phyloP scores from a whole-genome alignment of 2,329 filamentous ascomycete genomes.

The Didymella exigua region DNA sequence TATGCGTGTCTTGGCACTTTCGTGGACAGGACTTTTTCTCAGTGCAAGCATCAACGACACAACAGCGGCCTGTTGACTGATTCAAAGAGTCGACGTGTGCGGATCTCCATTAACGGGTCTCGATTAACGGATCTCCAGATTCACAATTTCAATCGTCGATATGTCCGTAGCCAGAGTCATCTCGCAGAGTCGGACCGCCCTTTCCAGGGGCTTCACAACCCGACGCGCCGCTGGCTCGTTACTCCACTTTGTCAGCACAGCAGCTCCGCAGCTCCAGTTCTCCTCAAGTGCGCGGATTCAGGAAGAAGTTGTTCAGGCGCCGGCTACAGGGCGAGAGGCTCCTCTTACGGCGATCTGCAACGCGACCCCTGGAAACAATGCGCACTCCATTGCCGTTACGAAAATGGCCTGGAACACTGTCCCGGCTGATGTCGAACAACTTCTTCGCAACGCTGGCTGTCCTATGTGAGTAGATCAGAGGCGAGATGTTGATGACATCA shows the following conservation, averaged over 20 bases:
- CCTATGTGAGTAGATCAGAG: conserved; percentile 24
- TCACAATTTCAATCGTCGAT: not conserved
- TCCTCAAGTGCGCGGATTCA: conserved; percentile 12
- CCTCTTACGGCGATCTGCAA: conserved; percentile 5
- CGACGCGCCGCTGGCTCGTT: conserved; percentile 19
- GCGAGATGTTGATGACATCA: not conserved
- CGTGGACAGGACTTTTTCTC: not conserved
- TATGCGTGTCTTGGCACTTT: not conserved
- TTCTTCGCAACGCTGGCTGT: conserved; percentile 22
- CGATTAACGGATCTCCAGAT: not conserved
- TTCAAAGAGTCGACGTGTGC: not conserved
- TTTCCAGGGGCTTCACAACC: conserved; percentile 18
- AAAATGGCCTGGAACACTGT: conserved; percentile 14
- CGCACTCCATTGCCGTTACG: conserved; percentile 19
- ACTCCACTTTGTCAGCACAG: conserved; percentile 15
- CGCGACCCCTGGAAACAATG: not conserved
- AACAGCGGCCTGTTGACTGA: not conserved
- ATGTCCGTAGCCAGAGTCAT: conserved; percentile 27
- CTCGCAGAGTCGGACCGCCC: conserved; percentile 15
- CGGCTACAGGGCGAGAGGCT: conserved; percentile 13
- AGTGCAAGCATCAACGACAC: not conserved
- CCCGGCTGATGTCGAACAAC: conserved; percentile 20
- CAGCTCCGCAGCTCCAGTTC: conserved; percentile 20
- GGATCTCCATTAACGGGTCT: not conserved
- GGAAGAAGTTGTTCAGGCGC: conserved; percentile 12